Percentiles rank a stretch among this genome's conserved stretches.
phyloP scores from a whole-genome alignment of 1,284 basidiomycete genomes.

The Austroboletus rostrupii region DNA sequence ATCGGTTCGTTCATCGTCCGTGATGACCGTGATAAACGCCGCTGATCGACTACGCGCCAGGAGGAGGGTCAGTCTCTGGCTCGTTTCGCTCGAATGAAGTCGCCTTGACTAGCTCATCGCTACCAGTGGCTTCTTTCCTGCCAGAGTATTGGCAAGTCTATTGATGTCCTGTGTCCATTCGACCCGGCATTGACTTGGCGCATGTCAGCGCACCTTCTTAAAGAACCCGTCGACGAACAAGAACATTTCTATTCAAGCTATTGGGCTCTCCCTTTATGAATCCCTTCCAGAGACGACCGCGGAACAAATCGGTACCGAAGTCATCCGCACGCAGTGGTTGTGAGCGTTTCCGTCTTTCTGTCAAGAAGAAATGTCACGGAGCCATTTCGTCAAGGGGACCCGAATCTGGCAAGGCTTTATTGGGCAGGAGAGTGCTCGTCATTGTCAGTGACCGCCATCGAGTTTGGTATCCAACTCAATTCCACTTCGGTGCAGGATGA shows the following conservation, averaged over 20 bases:
- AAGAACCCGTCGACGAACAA: conserved; percentile 70
- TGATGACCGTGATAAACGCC: background rate
- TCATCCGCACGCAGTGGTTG: conserved; percentile 91
- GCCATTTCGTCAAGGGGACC: conserved; percentile 42
- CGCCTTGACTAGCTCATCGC: conserved; percentile 15
- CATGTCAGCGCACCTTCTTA: conserved; percentile 74
- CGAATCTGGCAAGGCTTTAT: conserved; percentile 63
- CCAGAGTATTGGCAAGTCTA: conserved; percentile 75
- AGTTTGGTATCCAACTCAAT: conserved; percentile 7
- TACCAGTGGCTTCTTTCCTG: conserved; percentile 87
- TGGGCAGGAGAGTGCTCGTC: conserved; percentile 79
- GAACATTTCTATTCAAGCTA: conserved; percentile 87
- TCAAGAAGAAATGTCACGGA: conserved; percentile 4
- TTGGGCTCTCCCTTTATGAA: conserved; percentile 91
- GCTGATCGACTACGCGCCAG: conserved; percentile 33
- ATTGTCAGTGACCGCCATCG: conserved; percentile 53
- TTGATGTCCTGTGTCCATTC: background rate
- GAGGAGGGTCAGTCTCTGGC: conserved; percentile 65
- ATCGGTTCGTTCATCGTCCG: conserved; percentile 52
- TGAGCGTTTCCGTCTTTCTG: conserved; percentile 42
- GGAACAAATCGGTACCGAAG: conserved; percentile 79
- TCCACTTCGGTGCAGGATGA: conserved; percentile 62
- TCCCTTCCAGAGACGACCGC: conserved; percentile 70
- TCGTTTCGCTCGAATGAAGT: conserved; percentile 8
- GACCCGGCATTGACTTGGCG: conserved; percentile 1